A percentile compares a stretch with the other conserved stretches of the same genome.
phyloP scores from a whole-genome alignment of 352 stramenopile species.

The Phytophthora syringae region DNA sequence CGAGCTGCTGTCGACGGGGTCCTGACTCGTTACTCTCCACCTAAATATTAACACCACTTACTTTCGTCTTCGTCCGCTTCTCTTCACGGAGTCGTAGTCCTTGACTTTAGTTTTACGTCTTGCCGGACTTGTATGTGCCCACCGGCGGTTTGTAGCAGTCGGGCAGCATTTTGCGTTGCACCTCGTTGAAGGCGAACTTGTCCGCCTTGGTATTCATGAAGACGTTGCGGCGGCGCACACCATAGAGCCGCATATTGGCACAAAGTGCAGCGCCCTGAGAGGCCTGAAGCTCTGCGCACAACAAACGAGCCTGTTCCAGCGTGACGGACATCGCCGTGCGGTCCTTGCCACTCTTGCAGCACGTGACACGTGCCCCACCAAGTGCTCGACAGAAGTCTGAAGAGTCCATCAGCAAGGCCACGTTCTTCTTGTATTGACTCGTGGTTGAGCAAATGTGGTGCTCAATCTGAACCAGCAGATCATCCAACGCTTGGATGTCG shows the following conservation, averaged over 20 bases:
- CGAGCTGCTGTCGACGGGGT: conserved; percentile 12
- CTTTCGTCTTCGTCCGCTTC: conserved; percentile 26
- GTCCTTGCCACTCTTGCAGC: too few species aligned
- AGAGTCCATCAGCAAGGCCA: conserved; percentile 78
- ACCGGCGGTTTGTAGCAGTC: conserved; percentile 85
- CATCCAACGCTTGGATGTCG: conserved; percentile 67
- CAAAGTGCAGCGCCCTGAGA: conserved; percentile 63
- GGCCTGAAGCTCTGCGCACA: conserved; percentile 61
- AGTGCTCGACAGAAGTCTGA: conserved; percentile 88
- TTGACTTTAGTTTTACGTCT: conserved; percentile 52
- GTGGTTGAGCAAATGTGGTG: conserved; percentile 71
- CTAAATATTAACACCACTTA: conserved; percentile 46
- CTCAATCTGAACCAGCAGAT: conserved; percentile 71
- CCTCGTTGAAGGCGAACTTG: conserved; percentile 90
- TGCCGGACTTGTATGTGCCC: conserved; percentile 87
- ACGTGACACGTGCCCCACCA: conserved; percentile 93
- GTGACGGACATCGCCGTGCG: conserved; percentile 98
- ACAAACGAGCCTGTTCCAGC: conserved; percentile 89
- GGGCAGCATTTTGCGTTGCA: conserved; percentile 87
- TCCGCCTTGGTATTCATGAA: conserved; percentile 86
- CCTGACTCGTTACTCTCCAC: conserved; percentile 11
- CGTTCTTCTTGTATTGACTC: conserved; percentile 86
- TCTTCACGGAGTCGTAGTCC: conserved; percentile 29
- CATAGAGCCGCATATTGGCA: conserved; percentile 77
- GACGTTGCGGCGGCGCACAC: conserved; percentile 81